phyloP scores from a whole-genome alignment of 2,329 filamentous ascomycete species.

The Aciculosporium take region DNA sequence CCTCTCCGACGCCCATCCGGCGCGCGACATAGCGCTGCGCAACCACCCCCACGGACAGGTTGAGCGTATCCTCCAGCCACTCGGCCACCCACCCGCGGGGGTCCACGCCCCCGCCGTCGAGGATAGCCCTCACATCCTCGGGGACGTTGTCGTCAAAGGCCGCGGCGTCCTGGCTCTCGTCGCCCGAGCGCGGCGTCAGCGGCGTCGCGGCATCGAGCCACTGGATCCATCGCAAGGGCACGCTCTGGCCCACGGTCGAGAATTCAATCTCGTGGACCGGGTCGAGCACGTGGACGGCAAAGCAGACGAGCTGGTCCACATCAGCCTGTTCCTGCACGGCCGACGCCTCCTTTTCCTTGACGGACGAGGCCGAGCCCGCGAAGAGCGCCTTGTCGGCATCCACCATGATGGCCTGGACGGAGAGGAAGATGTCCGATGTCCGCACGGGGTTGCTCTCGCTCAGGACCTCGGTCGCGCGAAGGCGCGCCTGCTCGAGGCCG shows the following conservation, averaged over 20 bases:
- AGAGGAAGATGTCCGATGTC: slow-evolving; percentile 86
- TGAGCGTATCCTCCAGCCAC: slow-evolving; percentile 84
- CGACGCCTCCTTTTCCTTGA: slow-evolving; percentile 41
- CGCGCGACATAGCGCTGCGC: slow-evolving; percentile 91
- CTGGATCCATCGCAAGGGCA: slow-evolving; percentile 74
- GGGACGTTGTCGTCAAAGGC: slow-evolving; percentile 36
- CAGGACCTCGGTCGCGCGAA: slow-evolving; percentile 62
- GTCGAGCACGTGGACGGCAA: slow-evolving; percentile 71
- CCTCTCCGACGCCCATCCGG: slow-evolving; percentile 90
- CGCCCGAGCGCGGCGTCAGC: slow-evolving; percentile 37
- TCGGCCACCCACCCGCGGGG: slow-evolving; percentile 94
- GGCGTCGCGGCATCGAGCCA: slow-evolving; percentile 74
- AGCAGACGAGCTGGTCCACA: slow-evolving; percentile 50
- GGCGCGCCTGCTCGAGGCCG: slow-evolving; percentile 66
- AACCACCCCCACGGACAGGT: slow-evolving; percentile 65
- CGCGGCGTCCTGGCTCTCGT: slow-evolving; percentile 26
- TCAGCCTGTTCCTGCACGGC: slow-evolving; percentile 36
- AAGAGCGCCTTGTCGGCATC: slow-evolving; percentile 55
- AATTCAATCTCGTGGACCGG: slow-evolving; percentile 87
- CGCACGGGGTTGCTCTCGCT: slow-evolving; percentile 80
- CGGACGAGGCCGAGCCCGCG: slow-evolving; percentile 35
- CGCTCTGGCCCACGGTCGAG: slow-evolving; percentile 63
- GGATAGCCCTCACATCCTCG: slow-evolving; percentile 75
- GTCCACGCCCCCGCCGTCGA: slow-evolving; percentile 63
- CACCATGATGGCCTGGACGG: slow-evolving; percentile 75